Percentiles rank a stretch among this genome's conserved stretches.
Conservation (phyloP, 495 filamentous ascomycete species). For the Letharia lupina region DNA sequence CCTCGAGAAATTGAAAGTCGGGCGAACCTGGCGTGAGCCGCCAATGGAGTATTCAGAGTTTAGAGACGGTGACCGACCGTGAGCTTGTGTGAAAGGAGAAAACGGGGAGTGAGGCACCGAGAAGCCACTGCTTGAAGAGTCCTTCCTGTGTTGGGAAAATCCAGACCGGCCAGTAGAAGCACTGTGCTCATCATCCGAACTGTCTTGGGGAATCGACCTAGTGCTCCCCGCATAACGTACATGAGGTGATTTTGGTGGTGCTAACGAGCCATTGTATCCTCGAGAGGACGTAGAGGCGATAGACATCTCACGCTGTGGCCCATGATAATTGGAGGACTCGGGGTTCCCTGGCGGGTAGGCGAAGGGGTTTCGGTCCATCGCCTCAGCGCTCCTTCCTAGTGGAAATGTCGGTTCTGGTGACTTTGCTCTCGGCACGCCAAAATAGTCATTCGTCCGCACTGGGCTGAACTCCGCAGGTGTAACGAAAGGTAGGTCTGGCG, state of each 20-base stretch:
- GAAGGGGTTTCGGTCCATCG: slow-evolving; percentile 9
- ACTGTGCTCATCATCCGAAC: slow-evolving; percentile 55
- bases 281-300: slow-evolving; percentile 40
- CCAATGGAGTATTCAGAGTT: slow-evolving; percentile 64
- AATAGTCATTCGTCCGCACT: slow-evolving; percentile 29
- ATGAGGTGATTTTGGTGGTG: slow-evolving; percentile 50
- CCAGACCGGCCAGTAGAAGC: slow-evolving; percentile 46
- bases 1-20: slow-evolving; percentile 86
- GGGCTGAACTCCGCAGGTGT: slow-evolving; percentile 14
- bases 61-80: slow-evolving; percentile 68
- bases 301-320: slow-evolving; percentile 34
- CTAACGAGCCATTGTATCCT: slow-evolving; percentile 40
- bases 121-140: slow-evolving; percentile 58
- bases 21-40: slow-evolving; percentile 57
- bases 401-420: slow-evolving; percentile 41
- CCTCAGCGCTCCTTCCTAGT: slow-evolving; percentile 13
- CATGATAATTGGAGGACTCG: slow-evolving; percentile 14
- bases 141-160: slow-evolving; percentile 47
- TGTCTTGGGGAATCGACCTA: slow-evolving; percentile 48
- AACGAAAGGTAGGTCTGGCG: slow-evolving; percentile 13
- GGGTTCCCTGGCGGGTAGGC: slow-evolving; percentile 7
- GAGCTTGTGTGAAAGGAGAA: slow-evolving; percentile 47
- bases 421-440: slow-evolving; percentile 37
- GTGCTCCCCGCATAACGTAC: slow-evolving; percentile 49
- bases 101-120: slow-evolving; percentile 56